Percentiles rank a stretch among this genome's conserved stretches.
phyloP scores from a whole-genome alignment of 2,329 filamentous ascomycete species.

The Cercospora sojina region DNA sequence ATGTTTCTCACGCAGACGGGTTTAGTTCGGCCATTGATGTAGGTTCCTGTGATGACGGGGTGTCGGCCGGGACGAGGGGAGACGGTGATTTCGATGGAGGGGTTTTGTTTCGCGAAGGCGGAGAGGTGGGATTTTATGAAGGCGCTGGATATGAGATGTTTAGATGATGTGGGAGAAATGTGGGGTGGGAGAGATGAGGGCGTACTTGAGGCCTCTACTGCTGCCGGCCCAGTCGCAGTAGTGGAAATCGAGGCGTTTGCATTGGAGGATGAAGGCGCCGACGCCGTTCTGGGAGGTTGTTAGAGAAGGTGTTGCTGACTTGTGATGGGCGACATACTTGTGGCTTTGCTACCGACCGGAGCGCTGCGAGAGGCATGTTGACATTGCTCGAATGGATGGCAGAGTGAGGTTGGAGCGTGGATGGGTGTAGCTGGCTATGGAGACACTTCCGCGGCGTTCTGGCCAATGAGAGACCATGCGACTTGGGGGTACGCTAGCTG shows the following conservation, averaged over 20 bases:
- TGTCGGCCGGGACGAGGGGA: slow-evolving; percentile 88
- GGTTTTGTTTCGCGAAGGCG: slow-evolving; percentile 75
- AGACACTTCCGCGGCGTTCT: not conserved
- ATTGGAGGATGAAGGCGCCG: slow-evolving; percentile 94
- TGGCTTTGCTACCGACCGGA: slow-evolving; percentile 56
- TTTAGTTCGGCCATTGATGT: slow-evolving; percentile 86
- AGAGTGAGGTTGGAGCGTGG: not conserved
- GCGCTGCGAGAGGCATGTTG: slow-evolving; percentile 50
- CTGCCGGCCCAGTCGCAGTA: slow-evolving; percentile 97
- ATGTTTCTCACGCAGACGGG: slow-evolving; percentile 87
- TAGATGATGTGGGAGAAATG: not conserved
- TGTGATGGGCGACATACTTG: slow-evolving; percentile 48
- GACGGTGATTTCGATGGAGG: slow-evolving; percentile 86
- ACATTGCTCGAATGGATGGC: slow-evolving; percentile 1
- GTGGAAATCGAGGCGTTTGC: slow-evolving; percentile 91
- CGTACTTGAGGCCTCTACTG: slow-evolving; percentile 90
- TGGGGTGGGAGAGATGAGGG: not conserved
- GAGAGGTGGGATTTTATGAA: slow-evolving; percentile 79
- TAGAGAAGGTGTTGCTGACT: not conserved
- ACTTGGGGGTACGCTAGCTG: not conserved
- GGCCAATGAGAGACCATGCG: not conserved
- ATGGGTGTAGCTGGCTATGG: not conserved
- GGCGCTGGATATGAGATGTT: slow-evolving; percentile 52
- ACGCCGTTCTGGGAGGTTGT: slow-evolving; percentile 73
- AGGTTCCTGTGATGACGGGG: slow-evolving; percentile 83